These are phyloP conservation scores for Saccharomyces mikatae DNA, from an alignment of 805 yeast species.

Conservation along the genomic window DNA sequence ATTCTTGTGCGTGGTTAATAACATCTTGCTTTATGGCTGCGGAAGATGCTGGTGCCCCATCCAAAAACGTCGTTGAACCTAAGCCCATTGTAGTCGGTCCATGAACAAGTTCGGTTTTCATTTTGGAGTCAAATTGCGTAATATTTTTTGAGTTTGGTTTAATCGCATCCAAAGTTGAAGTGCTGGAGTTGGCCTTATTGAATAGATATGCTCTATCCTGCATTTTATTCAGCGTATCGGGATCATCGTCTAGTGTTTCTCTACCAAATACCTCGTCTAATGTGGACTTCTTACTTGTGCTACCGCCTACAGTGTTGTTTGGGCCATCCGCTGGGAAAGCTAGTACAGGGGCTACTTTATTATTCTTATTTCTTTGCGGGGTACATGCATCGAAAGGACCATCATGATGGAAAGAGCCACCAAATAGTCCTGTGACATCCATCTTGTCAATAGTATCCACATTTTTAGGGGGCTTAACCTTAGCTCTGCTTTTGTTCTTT, in stretches of 20 bases:
- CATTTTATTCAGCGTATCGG: constrained; percentile 25
- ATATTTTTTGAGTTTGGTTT: constrained; percentile 43
- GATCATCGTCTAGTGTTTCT: constrained; percentile 40
- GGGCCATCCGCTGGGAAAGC: constrained; percentile 97
- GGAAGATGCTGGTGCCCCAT: constrained; percentile 86
- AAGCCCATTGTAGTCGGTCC: constrained; percentile 83
- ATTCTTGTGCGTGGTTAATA: constrained; percentile 27
- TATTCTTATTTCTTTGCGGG: constrained; percentile 82
- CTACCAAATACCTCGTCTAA: constrained; percentile 75
- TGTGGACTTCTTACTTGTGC: constrained; percentile 54
- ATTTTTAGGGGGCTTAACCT: constrained; percentile 47
- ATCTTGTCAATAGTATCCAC: constrained; percentile 90
- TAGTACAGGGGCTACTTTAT: constrained; percentile 76
- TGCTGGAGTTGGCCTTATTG: constrained; percentile 7
- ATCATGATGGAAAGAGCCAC: constrained; percentile 94
- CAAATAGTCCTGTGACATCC: constrained; percentile 92
- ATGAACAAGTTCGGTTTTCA: constrained; percentile 65
- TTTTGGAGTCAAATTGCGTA: constrained; percentile 62
- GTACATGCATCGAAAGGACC: constrained; percentile 99
- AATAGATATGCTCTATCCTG: not conserved
- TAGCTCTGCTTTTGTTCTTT: constrained; percentile 35
- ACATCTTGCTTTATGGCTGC: constrained; percentile 36
- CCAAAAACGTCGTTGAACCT: constrained; percentile 86
- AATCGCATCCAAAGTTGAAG: constrained; percentile 34
- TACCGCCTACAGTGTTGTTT: constrained; percentile 45